Percentiles rank a stretch among this genome's conserved stretches.
phyloP scores from a whole-genome alignment of 2,329 filamentous ascomycete species.

The Neonectria sp. region DNA sequence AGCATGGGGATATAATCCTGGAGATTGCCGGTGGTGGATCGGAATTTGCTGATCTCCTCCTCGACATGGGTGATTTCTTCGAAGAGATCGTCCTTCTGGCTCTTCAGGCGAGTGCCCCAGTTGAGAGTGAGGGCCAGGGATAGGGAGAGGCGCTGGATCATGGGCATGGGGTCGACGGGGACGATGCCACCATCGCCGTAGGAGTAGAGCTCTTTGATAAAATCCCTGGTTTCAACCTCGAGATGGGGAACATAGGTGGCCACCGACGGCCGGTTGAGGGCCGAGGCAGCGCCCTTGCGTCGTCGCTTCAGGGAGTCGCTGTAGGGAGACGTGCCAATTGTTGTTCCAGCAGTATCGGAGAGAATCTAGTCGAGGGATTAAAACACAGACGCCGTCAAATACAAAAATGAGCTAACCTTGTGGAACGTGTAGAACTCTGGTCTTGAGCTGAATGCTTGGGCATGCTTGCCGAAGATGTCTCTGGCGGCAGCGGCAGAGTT shows the following conservation, averaged over 20 bases:
- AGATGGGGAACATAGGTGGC: slow-evolving; percentile 74
- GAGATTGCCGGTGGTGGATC: slow-evolving; percentile 72
- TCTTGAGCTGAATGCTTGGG: slow-evolving; percentile 68
- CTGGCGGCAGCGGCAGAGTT: slow-evolving; percentile 68
- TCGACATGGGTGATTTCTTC: slow-evolving; percentile 75
- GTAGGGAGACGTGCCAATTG: slow-evolving; percentile 78
- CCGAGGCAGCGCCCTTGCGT: slow-evolving; percentile 75
- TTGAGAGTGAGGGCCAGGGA: slow-evolving; percentile 76
- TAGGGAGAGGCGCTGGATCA: slow-evolving; percentile 76
- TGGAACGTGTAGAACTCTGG: slow-evolving; percentile 74
- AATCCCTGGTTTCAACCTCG: slow-evolving; percentile 74
- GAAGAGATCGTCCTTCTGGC: slow-evolving; percentile 72
- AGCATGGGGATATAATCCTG: slow-evolving; percentile 74
- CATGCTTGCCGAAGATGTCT: slow-evolving; percentile 66
- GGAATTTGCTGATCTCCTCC: slow-evolving; percentile 71
- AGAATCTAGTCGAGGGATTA: slow-evolving; percentile 61
- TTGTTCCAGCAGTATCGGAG: slow-evolving; percentile 76
- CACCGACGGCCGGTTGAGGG: slow-evolving; percentile 76
- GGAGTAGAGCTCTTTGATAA: slow-evolving; percentile 72
- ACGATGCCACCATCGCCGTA: slow-evolving; percentile 69
- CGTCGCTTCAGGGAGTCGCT: slow-evolving; percentile 75
- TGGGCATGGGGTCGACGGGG: slow-evolving; percentile 75
- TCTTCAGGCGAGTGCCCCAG: slow-evolving; percentile 74
- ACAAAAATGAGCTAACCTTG: slow-evolving; percentile 56
- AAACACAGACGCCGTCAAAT: not conserved